These are phyloP conservation scores for Chaetoceros muelleri DNA, from an alignment of 108 stramenopile genomes.

Conservation along the genomic window DNA sequence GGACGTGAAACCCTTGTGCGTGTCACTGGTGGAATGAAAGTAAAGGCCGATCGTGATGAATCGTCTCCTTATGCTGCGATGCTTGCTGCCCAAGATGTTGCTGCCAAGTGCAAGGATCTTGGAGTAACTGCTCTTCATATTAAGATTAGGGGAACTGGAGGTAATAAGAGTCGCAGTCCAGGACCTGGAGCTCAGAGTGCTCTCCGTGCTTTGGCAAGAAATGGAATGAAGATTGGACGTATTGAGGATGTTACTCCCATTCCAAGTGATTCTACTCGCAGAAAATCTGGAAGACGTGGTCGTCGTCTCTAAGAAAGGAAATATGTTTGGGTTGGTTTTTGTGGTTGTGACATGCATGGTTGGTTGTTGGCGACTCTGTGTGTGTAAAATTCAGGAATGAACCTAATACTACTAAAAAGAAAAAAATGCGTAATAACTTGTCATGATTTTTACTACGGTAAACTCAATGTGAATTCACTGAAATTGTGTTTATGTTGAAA, in stretches of 20 bases:
- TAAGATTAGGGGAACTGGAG: conserved; percentile 99
- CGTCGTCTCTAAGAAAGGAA: conserved; percentile 96
- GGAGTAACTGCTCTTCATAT: conserved; percentile 99
- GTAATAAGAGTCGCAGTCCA: conserved; percentile 91
- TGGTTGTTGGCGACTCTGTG: no score
- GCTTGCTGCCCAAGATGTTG: conserved; percentile 99
- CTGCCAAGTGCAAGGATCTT: conserved; percentile 90
- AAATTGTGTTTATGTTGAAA: no score
- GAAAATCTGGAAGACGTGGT: conserved; percentile 98
- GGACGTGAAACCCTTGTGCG: conserved; percentile 99
- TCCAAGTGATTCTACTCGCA: conserved; percentile 97
- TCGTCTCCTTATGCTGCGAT: conserved; percentile 99
- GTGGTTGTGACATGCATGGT: no score
- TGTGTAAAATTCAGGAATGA: no score
- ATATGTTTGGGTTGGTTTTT: neutral
- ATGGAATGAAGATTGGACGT: conserved; percentile 99
- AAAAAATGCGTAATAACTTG: no score
- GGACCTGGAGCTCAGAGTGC: conserved; percentile 99
- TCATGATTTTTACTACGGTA: no score
- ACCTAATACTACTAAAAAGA: no score
- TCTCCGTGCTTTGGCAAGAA: conserved; percentile 94
- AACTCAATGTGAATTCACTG: no score
- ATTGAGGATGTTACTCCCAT: conserved; percentile 99
- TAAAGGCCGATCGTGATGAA: conserved; percentile 99
- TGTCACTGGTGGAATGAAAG: conserved; percentile 99